phyloP scores from a whole-genome alignment of 2,329 filamentous ascomycete genomes.

The Phialemonium atrogriseum region DNA sequence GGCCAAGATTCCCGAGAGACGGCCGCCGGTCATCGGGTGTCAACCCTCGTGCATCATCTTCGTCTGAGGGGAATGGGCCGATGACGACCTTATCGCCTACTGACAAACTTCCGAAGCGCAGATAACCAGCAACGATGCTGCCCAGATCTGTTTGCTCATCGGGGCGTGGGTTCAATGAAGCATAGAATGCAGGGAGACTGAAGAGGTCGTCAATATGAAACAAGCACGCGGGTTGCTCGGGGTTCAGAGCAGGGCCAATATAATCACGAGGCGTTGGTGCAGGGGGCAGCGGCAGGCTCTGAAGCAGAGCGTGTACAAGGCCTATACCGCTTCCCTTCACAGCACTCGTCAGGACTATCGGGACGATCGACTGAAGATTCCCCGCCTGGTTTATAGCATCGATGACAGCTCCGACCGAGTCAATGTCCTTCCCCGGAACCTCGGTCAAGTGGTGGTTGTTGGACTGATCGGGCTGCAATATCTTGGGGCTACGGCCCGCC shows the following conservation, averaged over 20 bases:
- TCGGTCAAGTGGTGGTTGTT: slow-evolving; percentile 42
- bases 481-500: slow-evolving; percentile 62
- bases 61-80: slow-evolving; percentile 64
- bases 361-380: slow-evolving; percentile 49
- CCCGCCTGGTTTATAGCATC: slow-evolving; percentile 31
- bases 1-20: slow-evolving; percentile 37
- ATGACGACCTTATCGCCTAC: slow-evolving; percentile 72
- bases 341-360: slow-evolving; percentile 81
- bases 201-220: slow-evolving; percentile 94
- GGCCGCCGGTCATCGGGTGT: slow-evolving; percentile 38
- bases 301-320: slow-evolving; percentile 72
- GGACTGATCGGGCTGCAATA: slow-evolving; percentile 54
- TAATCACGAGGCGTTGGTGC: slow-evolving; percentile 44
- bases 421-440: slow-evolving; percentile 47
- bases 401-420: slow-evolving; percentile 50
- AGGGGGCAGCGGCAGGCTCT: slow-evolving; percentile 62
- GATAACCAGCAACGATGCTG: slow-evolving; percentile 74
- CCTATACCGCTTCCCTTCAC: slow-evolving; percentile 78
- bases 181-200: slow-evolving; percentile 58
- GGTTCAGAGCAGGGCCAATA: slow-evolving; percentile 45
- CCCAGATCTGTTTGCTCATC: slow-evolving; percentile 40
- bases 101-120: slow-evolving; percentile 69
- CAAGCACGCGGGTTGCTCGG: slow-evolving; percentile 53
- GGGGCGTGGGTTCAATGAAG: slow-evolving; percentile 32
- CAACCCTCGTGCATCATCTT: slow-evolving; percentile 32